Conservation (phyloP, 306 rosid genomes). For the Benincasa hispida region DNA sequence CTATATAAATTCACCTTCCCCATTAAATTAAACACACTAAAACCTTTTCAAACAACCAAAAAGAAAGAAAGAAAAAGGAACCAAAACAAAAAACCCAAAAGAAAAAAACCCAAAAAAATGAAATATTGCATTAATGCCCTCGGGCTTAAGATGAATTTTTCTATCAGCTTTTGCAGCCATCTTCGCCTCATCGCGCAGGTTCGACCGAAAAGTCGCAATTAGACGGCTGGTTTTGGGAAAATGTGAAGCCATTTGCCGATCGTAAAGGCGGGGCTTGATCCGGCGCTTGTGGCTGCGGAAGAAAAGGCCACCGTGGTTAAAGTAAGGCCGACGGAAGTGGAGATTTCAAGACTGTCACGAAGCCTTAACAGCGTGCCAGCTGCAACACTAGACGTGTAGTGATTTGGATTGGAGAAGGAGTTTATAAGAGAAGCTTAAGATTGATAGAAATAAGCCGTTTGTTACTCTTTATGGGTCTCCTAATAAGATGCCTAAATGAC, state of each 20-base stretch:
- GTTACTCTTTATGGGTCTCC: slow-evolving; percentile 31
- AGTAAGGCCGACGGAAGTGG: slow-evolving; percentile 38
- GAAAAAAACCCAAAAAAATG: neutral
- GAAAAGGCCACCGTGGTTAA: slow-evolving; percentile 7
- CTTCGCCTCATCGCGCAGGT: neutral
- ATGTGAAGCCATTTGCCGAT: slow-evolving; percentile 2
- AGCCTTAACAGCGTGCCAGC: slow-evolving; percentile 43
- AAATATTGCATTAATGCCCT: neutral
- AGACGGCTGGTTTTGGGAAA: slow-evolving; percentile 24
- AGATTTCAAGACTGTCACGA: slow-evolving; percentile 35
- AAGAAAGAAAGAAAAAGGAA: too few species aligned
- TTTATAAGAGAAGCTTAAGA: slow-evolving; percentile 45
- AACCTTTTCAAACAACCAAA: too few species aligned
- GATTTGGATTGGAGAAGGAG: slow-evolving; percentile 37
- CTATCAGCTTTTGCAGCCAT: neutral
- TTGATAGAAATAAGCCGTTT: slow-evolving; percentile 32
- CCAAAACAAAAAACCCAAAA: too few species aligned
- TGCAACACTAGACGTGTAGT: slow-evolving; percentile 37
- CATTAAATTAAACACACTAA: too few species aligned
- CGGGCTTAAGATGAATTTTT: neutral
- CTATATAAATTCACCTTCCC: too few species aligned
- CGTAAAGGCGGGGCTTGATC: slow-evolving; percentile 19
- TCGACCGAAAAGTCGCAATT: slow-evolving; percentile 16
- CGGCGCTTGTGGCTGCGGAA: slow-evolving; percentile 31
- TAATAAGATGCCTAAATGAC: slow-evolving; percentile 23